Conservation (phyloP, 2,329 filamentous ascomycete genomes). For the Aspergillus tubingensis region DNA sequence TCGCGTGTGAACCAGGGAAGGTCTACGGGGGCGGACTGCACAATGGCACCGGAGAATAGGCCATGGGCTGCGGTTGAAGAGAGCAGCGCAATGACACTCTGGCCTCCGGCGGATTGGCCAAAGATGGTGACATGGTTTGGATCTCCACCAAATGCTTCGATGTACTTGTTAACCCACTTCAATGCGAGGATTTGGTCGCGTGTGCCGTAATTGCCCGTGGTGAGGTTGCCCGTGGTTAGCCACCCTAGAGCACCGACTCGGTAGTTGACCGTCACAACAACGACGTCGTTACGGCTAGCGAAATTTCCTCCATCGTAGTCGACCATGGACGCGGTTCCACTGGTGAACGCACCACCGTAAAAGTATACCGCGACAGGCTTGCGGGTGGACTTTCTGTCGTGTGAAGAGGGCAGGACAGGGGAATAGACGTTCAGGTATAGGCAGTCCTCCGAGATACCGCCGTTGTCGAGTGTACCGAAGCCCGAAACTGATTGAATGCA, state of each 20-base stretch:
- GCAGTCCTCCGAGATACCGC: slow-evolving; percentile 36
- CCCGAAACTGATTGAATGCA: slow-evolving; percentile 26
- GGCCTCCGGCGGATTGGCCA: slow-evolving; percentile 47
- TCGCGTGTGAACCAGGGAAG: slow-evolving; percentile 30
- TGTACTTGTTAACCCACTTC: slow-evolving; percentile 29
- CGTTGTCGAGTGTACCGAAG: slow-evolving; percentile 15
- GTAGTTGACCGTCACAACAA: slow-evolving; percentile 40
- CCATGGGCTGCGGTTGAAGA: slow-evolving; percentile 28
- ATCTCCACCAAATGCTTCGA: slow-evolving; percentile 32
- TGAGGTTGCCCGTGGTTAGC: slow-evolving; percentile 39
- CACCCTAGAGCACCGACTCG: slow-evolving; percentile 36
- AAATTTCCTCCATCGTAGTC: slow-evolving; percentile 40
- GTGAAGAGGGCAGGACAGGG: slow-evolving; percentile 28
- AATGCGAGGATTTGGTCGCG: slow-evolving; percentile 37
- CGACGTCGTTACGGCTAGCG: slow-evolving; percentile 39
- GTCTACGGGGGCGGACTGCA: slow-evolving; percentile 30
- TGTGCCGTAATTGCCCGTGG: slow-evolving; percentile 34
- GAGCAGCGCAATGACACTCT: slow-evolving; percentile 49
- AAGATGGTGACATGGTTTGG: slow-evolving; percentile 37
- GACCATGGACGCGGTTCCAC: slow-evolving; percentile 28
- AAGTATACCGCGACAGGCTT: slow-evolving; percentile 36
- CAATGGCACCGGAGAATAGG: slow-evolving; percentile 31
- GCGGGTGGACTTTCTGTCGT: slow-evolving; percentile 13
- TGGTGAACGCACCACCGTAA: slow-evolving; percentile 35
- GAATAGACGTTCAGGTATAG: slow-evolving; percentile 40